phyloP scores from a whole-genome alignment of 108 stramenopile species.

The Pseudonitzschia delicatissima region DNA sequence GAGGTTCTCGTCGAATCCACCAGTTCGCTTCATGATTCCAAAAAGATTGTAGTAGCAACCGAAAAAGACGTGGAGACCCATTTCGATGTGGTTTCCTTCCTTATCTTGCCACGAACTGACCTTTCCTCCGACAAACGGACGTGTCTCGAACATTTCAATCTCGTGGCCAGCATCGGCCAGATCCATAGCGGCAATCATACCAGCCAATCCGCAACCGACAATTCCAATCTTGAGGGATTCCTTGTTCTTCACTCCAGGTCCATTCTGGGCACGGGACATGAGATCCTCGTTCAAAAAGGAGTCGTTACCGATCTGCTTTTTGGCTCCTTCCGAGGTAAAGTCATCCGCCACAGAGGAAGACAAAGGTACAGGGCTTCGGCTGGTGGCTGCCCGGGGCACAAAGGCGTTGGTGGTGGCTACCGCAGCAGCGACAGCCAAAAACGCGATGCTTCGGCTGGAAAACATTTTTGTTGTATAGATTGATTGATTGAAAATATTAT shows the following conservation, averaged over 20 bases:
- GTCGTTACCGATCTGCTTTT: slow-evolving; percentile 81
- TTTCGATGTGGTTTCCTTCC: slow-evolving; percentile 97
- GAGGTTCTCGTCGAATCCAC: slow-evolving; percentile 81
- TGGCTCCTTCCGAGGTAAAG: slow-evolving; percentile 80
- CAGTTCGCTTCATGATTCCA: slow-evolving; percentile 97
- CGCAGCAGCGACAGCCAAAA: not conserved
- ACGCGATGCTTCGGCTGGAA: not conserved
- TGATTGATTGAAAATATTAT: no score
- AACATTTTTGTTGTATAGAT: not conserved
- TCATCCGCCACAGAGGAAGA: slow-evolving; percentile 18
- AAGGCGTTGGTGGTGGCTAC: slow-evolving; percentile 1
- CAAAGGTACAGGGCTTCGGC: not conserved
- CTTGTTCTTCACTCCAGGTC: slow-evolving; percentile 75
- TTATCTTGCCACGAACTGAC: slow-evolving; percentile 93
- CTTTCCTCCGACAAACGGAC: slow-evolving; percentile 93
- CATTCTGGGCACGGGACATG: slow-evolving; percentile 84
- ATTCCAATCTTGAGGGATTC: slow-evolving; percentile 89
- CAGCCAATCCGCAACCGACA: slow-evolving; percentile 90
- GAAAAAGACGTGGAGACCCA: slow-evolving; percentile 97
- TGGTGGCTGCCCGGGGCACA: not conserved
- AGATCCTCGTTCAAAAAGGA: slow-evolving; percentile 85
- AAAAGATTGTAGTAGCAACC: slow-evolving; percentile 98
- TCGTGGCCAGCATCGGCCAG: slow-evolving; percentile 93
- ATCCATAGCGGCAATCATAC: slow-evolving; percentile 96
- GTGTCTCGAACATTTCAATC: slow-evolving; percentile 92